A percentile compares a stretch with the other conserved stretches of the same genome.
Evolutionary conservation across 768 basidiomycete species (phyloP).

Genomic region (Pisolithus orientalis): DNA sequence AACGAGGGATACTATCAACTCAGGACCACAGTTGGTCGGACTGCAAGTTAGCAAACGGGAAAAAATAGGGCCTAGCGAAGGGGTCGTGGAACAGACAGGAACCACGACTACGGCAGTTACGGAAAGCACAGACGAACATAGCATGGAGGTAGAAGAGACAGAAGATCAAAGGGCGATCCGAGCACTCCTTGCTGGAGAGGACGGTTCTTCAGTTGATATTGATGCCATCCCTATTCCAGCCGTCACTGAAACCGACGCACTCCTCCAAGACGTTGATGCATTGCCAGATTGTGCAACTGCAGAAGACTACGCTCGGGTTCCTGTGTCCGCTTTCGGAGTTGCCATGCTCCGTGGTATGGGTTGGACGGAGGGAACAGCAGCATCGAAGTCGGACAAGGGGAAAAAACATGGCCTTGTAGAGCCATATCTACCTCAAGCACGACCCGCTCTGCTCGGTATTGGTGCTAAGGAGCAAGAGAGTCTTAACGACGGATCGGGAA

Average conservation of each 20-base stretch:
- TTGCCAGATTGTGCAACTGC: constrained; percentile 72
- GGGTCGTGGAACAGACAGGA: constrained; percentile 1
- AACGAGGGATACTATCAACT: constrained; percentile 68
- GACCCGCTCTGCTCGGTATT: constrained; percentile 86
- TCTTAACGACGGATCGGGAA: constrained; percentile 61
- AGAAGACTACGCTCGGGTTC: constrained; percentile 86
- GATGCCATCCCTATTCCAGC: constrained; percentile 58
- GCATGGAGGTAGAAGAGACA: constrained; percentile 39
- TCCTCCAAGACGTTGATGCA: constrained; percentile 74
- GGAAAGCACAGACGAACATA: constrained; percentile 10
- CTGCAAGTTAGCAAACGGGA: constrained; percentile 43
- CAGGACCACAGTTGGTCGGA: constrained; percentile 65
- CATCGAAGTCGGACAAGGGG: constrained; percentile 49
- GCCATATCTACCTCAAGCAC: constrained; percentile 74
- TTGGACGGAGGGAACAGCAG: constrained; percentile 80
- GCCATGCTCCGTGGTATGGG: constrained; percentile 96
- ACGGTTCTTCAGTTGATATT: constrained; percentile 34
- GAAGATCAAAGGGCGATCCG: constrained; percentile 80
- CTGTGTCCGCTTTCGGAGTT: constrained; percentile 88
- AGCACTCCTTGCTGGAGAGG: constrained; percentile 59
- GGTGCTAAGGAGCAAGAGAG: constrained; percentile 86
- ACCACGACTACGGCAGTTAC: neutral
- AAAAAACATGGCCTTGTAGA: constrained; percentile 53
- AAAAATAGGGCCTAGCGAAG: constrained; percentile 28
- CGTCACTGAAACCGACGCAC: constrained; percentile 76